Base-by-base conservation (phyloP, 805 yeast genomes). In the Candida manassasensis region DNA sequence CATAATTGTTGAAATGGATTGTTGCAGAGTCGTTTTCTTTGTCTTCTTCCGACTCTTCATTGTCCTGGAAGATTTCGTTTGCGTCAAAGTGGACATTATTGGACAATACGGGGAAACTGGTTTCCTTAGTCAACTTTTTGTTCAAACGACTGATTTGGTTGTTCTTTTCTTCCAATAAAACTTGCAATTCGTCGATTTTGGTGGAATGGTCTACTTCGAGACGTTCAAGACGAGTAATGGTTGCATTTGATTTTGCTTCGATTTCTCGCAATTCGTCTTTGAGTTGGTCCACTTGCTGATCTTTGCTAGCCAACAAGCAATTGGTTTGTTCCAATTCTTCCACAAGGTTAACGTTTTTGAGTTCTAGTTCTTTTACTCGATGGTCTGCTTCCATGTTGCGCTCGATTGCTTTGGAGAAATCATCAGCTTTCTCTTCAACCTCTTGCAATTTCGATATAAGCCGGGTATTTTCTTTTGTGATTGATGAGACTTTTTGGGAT, bases 301-400 rank as follows among this genome's bases (percentile, higher is more conserved):
- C 29, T 18, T 36, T 26, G 3, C 21, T 15, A 6, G 27, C 15
- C 31, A 30, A 21, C 21, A 16, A 14, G 18, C 15, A 15, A 8
- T 26, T 26, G 21, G 21, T 32, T 18, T 22, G 17, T 15, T 35
- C 30, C 19, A 35, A 26, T 12, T 27, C 9, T n/a, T 39, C 28
- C 6, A 21, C 10, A n/a, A 21, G 13, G 9, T n/a, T 13, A 27
- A 10, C 27, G 16, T 24, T 21, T n/a, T 21, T 27, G n/a, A 27
- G 14, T 26, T 39, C 40, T 27, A 29, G 11, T 29, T 32, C 33
- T 29, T 35, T 29, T 16, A 35, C 32, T 25, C 19, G 8, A 12
- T n/a, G 7, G 18, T 19, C 15, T 9, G 22, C 17, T 8, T 29
- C 29, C 18, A 27, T 21, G 26, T 27, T 25, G 6, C 15, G 11